Conservation (phyloP, 2,329 filamentous ascomycete species). For the Aspergillus spinulosporus region DNA sequence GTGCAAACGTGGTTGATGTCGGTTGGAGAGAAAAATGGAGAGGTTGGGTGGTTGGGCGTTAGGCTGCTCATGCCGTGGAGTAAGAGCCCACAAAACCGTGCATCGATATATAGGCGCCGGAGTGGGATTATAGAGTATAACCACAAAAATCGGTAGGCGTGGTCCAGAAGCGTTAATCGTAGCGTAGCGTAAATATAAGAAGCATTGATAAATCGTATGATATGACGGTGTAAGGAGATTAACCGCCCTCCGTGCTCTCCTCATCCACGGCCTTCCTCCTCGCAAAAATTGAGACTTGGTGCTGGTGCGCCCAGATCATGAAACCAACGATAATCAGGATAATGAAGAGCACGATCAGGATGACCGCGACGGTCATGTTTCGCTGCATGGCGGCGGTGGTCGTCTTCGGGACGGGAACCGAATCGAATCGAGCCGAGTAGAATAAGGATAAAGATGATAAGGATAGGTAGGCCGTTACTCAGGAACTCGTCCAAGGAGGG, state of each 20-base stretch:
- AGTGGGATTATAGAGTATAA: no score
- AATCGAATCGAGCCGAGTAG: neutral
- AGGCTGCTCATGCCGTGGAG: no score
- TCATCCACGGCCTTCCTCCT: conserved; percentile 33
- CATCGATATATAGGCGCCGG: no score
- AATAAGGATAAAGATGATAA: neutral
- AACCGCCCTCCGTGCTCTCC: conserved; percentile 30
- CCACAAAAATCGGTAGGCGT: neutral
- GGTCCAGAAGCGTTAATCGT: neutral
- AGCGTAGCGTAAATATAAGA: no score
- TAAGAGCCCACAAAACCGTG: neutral
- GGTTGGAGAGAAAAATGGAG: neutral
- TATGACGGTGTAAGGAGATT: neutral
- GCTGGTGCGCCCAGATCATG: conserved; percentile 37
- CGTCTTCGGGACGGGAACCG: neutral
- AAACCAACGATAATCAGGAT: conserved; percentile 47
- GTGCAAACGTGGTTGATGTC: neutral
- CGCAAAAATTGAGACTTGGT: conserved; percentile 35
- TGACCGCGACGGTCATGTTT: conserved; percentile 53
- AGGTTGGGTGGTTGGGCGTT: neutral
- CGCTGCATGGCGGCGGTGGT: conserved; percentile 36
- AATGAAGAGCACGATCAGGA: conserved; percentile 52
- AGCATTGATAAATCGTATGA: no score
- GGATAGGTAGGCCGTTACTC: neutral
- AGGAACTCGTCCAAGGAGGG: neutral